These are phyloP conservation scores for Alternaria viburni DNA, from an alignment of 2,329 filamentous ascomycete genomes.

Conservation along the genomic window DNA sequence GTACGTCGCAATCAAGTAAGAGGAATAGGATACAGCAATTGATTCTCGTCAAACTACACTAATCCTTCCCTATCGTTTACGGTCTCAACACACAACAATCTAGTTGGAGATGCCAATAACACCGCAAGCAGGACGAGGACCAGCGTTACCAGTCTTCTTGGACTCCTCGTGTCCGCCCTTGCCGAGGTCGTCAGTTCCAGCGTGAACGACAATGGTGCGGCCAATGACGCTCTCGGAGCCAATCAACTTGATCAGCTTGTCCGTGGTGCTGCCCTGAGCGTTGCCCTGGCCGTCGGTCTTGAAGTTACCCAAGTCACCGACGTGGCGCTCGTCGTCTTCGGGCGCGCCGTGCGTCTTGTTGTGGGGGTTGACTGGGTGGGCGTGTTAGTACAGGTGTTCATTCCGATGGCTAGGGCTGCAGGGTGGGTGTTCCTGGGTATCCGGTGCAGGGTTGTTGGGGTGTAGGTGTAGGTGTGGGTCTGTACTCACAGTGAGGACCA, in stretches of 20 bases:
- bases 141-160: conserved; percentile 98
- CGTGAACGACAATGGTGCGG: conserved; percentile 93
- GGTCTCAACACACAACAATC: neutral
- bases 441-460: neutral
- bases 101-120: conserved; percentile 80
- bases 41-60: neutral
- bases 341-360: conserved; percentile 92
- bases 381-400: conserved; percentile 3
- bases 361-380: conserved; percentile 83
- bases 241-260: conserved; percentile 92
- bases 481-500: conserved; percentile 86
- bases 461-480: neutral
- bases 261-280: conserved; percentile 77
- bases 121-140: conserved; percentile 91
- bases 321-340: conserved; percentile 82
- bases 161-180: conserved; percentile 91
- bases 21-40: neutral
- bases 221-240: conserved; percentile 94
- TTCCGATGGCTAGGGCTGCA: neutral
- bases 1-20: too few relatives aligned
- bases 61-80: neutral
- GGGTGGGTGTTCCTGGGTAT: neutral
- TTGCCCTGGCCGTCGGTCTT: conserved; percentile 93
- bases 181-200: conserved; percentile 95
- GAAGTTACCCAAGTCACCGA: conserved; percentile 97